These are phyloP conservation scores for Hyparrhenia diplandra DNA, from an alignment of 176 grass and related monocot genomes.

Conservation along the genomic window DNA sequence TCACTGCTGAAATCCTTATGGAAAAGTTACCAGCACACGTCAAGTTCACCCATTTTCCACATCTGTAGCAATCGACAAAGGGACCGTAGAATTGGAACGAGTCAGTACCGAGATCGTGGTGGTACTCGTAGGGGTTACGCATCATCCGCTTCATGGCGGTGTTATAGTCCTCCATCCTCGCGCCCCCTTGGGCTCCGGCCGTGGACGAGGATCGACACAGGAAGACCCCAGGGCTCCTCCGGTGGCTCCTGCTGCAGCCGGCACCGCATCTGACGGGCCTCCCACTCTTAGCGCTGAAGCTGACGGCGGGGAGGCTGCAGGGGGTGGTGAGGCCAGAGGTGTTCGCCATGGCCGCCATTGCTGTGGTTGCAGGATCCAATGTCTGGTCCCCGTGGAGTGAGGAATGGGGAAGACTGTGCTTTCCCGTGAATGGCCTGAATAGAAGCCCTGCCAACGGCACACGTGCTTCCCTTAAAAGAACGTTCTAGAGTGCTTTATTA, in stretches of 20 bases:
- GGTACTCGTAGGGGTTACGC: slow-evolving; percentile 86
- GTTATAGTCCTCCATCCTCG: slow-evolving; percentile 71
- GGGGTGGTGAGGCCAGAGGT: background rate
- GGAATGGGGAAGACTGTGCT: background rate
- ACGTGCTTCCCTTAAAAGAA: too few relatives aligned
- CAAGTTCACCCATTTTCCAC: slow-evolving; percentile 1
- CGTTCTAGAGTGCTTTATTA: too few relatives aligned
- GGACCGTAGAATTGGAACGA: background rate
- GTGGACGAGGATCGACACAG: slow-evolving; percentile 45
- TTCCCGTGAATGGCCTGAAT: background rate
- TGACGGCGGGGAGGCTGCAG: background rate
- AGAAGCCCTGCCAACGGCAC: background rate
- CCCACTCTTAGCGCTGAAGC: background rate
- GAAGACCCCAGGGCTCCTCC: background rate
- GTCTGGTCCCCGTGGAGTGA: background rate
- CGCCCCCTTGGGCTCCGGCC: slow-evolving; percentile 13
- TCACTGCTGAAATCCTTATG: background rate
- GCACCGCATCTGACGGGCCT: background rate
- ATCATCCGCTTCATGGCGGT: slow-evolving; percentile 84
- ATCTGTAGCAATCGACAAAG: background rate
- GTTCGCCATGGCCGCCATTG: slow-evolving; percentile 32
- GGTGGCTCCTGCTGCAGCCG: background rate
- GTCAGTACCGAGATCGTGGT: slow-evolving; percentile 65
- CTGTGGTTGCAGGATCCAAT: background rate
- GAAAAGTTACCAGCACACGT: background rate